Conservation (phyloP, 2,329 filamentous ascomycete species). For the Aureobasidium sp. region DNA sequence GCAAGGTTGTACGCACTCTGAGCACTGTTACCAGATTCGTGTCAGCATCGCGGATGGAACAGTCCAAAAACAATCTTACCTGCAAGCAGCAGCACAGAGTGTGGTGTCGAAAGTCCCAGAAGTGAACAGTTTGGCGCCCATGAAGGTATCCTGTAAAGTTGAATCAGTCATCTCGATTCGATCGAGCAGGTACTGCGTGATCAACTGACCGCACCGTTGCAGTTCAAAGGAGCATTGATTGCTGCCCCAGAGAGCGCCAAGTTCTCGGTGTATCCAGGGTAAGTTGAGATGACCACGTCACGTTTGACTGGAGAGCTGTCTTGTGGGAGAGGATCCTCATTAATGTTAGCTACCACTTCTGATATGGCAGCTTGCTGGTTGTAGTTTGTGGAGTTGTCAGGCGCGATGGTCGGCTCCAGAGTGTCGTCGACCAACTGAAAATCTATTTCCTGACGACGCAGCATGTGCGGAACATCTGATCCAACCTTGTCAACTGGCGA, state of each 20-base stretch:
- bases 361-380: background rate
- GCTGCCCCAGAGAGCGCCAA: background rate
- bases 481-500: too few relatives aligned
- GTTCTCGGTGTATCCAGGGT: background rate
- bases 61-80: too few relatives aligned
- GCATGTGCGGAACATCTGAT: too few relatives aligned
- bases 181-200: too few relatives aligned
- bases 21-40: too few relatives aligned
- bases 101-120: constrained; percentile 26
- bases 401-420: too few relatives aligned
- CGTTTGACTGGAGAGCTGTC: background rate
- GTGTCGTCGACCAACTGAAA: too few relatives aligned
- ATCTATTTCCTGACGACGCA: too few relatives aligned
- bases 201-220: background rate
- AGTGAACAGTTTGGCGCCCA: constrained; percentile 26
- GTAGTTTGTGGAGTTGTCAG: too few relatives aligned
- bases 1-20: constrained; percentile 19
- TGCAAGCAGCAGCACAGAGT: constrained; percentile 24
- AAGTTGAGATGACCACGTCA: background rate
- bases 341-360: background rate
- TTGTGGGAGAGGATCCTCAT: background rate
- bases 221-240: background rate
- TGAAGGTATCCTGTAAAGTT: constrained; percentile 19
- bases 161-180: background rate
- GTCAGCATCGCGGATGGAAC: too few relatives aligned